Evolutionary conservation across 768 basidiomycete species (phyloP).

Genomic region (Myochromella boudieri): DNA sequence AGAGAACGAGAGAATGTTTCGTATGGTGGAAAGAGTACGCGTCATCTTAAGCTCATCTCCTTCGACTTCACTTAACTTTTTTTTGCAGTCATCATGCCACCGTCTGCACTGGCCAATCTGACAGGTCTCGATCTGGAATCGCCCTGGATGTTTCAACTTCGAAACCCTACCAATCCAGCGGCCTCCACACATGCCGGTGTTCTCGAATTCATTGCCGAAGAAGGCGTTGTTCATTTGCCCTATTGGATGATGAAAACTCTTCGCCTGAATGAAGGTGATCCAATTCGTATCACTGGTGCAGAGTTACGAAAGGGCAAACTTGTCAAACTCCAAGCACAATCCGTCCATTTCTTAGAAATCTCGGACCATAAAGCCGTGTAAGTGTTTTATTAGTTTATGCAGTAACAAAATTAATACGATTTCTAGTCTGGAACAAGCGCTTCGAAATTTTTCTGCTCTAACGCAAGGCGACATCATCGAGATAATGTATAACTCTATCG

Average conservation of each 20-base stretch:
- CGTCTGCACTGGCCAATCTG: slow-evolving; percentile 87
- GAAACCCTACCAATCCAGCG: slow-evolving; percentile 83
- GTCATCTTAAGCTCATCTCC: slow-evolving; percentile 16
- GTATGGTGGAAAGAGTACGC: slow-evolving; percentile 93
- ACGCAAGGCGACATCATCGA: slow-evolving; percentile 98
- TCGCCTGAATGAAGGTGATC: slow-evolving; percentile 90
- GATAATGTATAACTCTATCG: slow-evolving; percentile 94
- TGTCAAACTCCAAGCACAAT: slow-evolving; percentile 96
- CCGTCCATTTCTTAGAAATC: slow-evolving; percentile 92
- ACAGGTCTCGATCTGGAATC: slow-evolving; percentile 84
- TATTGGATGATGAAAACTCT: slow-evolving; percentile 99
- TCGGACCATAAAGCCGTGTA: slow-evolving; percentile 98
- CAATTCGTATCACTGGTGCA: slow-evolving; percentile 88
- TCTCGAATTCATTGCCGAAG: slow-evolving; percentile 97
- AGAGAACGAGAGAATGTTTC: slow-evolving; percentile 87
- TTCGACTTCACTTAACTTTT: slow-evolving; percentile 9
- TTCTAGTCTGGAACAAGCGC: slow-evolving; percentile 85
- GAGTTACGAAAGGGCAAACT: slow-evolving; percentile 91
- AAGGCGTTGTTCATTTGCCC: slow-evolving; percentile 92
- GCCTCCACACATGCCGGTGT: slow-evolving; percentile 95
- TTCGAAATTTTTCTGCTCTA: slow-evolving; percentile 89
- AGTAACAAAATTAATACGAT: slow-evolving; percentile 3
- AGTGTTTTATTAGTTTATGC: slow-evolving; percentile 29
- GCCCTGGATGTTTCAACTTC: slow-evolving; percentile 96
- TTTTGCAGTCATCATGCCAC: slow-evolving; percentile 90